phyloP scores from a whole-genome alignment of 345 rosid species.

The Schrenkiella parvula region DNA sequence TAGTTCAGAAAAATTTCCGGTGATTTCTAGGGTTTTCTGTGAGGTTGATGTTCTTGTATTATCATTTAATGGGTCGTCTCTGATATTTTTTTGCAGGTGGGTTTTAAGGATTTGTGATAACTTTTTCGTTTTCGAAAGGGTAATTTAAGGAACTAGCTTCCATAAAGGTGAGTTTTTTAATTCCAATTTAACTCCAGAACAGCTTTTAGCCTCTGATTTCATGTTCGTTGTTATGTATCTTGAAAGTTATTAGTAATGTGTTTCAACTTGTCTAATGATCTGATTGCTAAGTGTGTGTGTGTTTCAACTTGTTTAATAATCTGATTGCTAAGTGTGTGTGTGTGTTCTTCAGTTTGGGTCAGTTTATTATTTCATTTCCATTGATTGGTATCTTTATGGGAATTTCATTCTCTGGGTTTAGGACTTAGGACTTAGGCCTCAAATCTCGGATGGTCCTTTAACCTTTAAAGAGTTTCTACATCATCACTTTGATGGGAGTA shows the following conservation, averaged over 20 bases:
- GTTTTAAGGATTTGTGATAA: not conserved
- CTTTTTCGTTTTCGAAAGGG: not conserved
- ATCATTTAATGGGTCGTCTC: not conserved
- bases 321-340: not conserved
- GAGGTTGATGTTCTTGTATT: constrained; percentile 2
- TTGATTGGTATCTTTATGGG: not conserved
- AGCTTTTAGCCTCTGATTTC: not conserved
- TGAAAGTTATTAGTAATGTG: not conserved
- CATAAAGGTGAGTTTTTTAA: not conserved
- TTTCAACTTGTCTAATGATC: not conserved
- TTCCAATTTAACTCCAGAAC: not conserved
- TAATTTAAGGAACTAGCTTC: not conserved
- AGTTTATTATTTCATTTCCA: not conserved
- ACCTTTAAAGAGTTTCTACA: not conserved
- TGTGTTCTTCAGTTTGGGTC: not conserved
- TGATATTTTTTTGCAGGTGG: constrained; percentile 12
- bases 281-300: not conserved
- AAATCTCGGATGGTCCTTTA: not conserved
- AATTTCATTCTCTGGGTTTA: not conserved
- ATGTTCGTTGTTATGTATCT: not conserved
- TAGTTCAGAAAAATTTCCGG: not conserved
- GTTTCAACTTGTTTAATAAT: not conserved
- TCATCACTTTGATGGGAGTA: not conserved
- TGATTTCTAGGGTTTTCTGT: constrained; percentile 31
- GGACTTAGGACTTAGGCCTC: not conserved